Evolutionary conservation across 441 rosid species (phyloP), one percentile per base, ranked within the genome.

Genomic region (Hura crepitans): DNA sequence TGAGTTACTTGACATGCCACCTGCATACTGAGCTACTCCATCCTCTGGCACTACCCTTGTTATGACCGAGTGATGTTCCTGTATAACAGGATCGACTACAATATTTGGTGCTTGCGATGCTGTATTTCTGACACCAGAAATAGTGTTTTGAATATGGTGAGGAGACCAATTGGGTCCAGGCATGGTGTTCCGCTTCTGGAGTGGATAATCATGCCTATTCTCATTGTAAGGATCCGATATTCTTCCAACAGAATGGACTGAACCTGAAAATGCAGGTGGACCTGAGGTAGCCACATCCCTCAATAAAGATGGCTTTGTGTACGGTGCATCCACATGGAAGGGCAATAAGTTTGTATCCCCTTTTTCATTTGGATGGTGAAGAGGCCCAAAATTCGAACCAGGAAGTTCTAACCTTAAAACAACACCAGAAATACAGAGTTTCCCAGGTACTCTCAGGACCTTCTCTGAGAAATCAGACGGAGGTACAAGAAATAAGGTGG

Each of bases 381-480:
- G 68, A 65, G 85, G 13, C 33, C 82, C 89, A 43, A 79, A 76
- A 79, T 68, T 79, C 70, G 96, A 76, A 75, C 82, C 73, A 54
- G 87, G 82, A 28, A 74, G 79, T 65, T 89, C 96, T 71, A 90
- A 71, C 74, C 96, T 86, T 76, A 93, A 80, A 59, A 91, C 76
- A 75, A 93, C 98, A 67, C 98, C 98, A 15, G 98, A 91, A 77
- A 93, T 88, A 84, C 97, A 91, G 62, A 93, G 79, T 72, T 90
- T 88, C 46, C 99, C 99, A 2, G 97, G 94, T 33, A 94, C 99
- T 83, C 85, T 94, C 71, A 94, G 81, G 53, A 94, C 93, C 75
- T 87, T 87, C 86, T 89, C 88, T 2, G 99, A 92, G 86, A 94
- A 94, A 67, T 94, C 97, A 31, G 97, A 95, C 12, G 99, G 97